These are phyloP conservation scores for Skeletonema grethae DNA, from an alignment of 108 stramenopile species.

Conservation along the genomic window DNA sequence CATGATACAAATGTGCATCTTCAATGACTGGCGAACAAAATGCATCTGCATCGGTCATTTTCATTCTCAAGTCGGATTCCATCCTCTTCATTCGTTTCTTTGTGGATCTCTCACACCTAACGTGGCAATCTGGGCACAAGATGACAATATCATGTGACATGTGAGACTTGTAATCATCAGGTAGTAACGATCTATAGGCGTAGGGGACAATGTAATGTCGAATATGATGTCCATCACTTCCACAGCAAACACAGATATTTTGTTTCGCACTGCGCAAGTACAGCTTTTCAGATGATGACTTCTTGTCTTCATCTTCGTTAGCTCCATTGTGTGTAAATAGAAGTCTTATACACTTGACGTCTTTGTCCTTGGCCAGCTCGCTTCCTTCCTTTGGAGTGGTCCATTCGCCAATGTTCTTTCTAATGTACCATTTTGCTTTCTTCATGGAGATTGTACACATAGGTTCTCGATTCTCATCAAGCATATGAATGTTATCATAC, in stretches of 20 bases:
- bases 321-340: conserved; percentile 51
- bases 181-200: conserved; percentile 64
- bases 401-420: conserved; percentile 72
- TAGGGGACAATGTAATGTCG: conserved; percentile 87
- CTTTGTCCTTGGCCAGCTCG: conserved; percentile 20
- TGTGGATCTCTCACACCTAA: conserved; percentile 46
- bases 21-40: conserved; percentile 43
- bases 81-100: conserved; percentile 51
- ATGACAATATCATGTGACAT: conserved; percentile 84
- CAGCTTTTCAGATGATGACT: conserved; percentile 17
- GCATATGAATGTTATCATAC: conserved; percentile 88
- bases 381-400: not conserved
- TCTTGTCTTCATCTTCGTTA: conserved; percentile 10
- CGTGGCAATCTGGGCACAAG: conserved; percentile 78
- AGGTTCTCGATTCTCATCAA: conserved; percentile 51
- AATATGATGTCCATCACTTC: conserved; percentile 54
- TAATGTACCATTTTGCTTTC: conserved; percentile 86
- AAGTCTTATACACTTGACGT: conserved; percentile 48
- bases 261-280: conserved; percentile 61
- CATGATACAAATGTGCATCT: conserved; percentile 40
- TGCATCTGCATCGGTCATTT: conserved; percentile 25
- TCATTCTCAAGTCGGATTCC: conserved; percentile 34
- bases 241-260: conserved; percentile 77
- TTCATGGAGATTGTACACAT: conserved; percentile 75
- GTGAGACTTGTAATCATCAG: conserved; percentile 78